Evolutionary conservation across 306 rosid species (phyloP), one percentile per base, ranked within the genome.

Genomic region (Pterocarpus macrocarpus): DNA sequence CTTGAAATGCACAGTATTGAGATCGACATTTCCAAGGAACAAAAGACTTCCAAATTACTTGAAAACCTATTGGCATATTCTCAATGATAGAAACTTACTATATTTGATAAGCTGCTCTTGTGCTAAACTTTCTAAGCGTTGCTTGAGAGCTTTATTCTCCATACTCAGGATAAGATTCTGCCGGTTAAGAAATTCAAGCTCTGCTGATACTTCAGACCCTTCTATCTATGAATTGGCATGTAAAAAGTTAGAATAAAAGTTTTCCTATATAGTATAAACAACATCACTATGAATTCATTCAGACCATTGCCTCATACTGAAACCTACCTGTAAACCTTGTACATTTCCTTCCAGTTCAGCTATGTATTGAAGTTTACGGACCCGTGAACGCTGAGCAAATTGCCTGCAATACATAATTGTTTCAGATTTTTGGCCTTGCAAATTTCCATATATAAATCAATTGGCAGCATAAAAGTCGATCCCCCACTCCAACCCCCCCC

Each of bases 321-420:
- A 75, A 83, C 92, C 85, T 89, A 85, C 99, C 97, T 91, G 98
- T 80, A 95, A 87, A 86, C 88, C 93, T 84, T 95, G 98, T 44
- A 95, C 98, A 75, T 91, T 95, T 82, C 96, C 93, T 87, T 95
- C 99, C 82, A 95, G 90, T 88, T 95, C 99, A 69, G 99, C 97
- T 69, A 95, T 95, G 90, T 95, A 95, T 81, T 95, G 99, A 86
- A 93, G 97, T 83, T 95, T 95, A 59, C 99, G 96, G 58, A 93
- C 99, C 76, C 99, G 92, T 45, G 99, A 95, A 8, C 99, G 97
- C 85, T 95, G 99, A 74, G 99, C 99, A 84, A 93, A 93, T 89
- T 95, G 98, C 92, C 99, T 95, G 90, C 83, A 91, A 57, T 49
- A 43, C 47, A 73, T 12, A 39, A 81, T 58, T 77, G 75, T 55